Evolutionary conservation across 2,329 filamentous ascomycete species (phyloP), one percentile per base, ranked within the genome.

Genomic region (Madurella fahalii): DNA sequence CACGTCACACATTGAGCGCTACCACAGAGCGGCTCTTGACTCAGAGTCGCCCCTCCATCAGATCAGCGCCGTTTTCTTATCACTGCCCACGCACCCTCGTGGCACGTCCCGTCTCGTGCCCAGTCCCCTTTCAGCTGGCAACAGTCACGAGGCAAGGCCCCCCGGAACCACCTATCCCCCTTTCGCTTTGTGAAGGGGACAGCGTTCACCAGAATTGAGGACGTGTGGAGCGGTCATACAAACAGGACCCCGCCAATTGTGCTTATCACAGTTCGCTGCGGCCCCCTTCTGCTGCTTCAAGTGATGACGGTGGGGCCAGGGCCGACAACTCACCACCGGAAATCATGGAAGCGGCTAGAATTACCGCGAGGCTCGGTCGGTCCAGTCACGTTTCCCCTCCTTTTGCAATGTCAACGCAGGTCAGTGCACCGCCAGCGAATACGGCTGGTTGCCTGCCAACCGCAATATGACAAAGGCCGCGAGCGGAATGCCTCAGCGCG

Each of bases 311-410:
- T 52, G 52, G 55, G 48, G 52, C 47, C 30, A 17, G 20, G 31
- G 9, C 17, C 32, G 31, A 58, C 52, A 55, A 39, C 56, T 40
- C 46, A 48, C 41, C 41, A 34, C 34, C 11, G 37, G 30, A 34
- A 20, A 42, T 41, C 12, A 58, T 58, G 56, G 56, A 58, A 58
- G 56, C 56, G 50, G 52, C 56, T 58, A 50, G 56, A 58, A 58
- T 12, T 47, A 31, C 45, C 34, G 31, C 50, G 47, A 55, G 37
- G 45, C 44, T 16, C 30, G 9, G 34, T 40, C 16, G 9, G 40
- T 34, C 16, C 42, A 16, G 30, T 30, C 18, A 39, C 42, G 13
- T 4, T 16, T 37, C 40, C 46, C 52, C 47, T 25, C 32, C 37
- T 34, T 46, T 39, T 17, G 8, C 32, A 11, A 25, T 25, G 25